Percentiles rank a stretch among this genome's conserved stretches.
Evolutionary conservation across 2,329 filamentous ascomycete genomes (phyloP).

Genomic region (Rhytidhysteron rufulum): DNA sequence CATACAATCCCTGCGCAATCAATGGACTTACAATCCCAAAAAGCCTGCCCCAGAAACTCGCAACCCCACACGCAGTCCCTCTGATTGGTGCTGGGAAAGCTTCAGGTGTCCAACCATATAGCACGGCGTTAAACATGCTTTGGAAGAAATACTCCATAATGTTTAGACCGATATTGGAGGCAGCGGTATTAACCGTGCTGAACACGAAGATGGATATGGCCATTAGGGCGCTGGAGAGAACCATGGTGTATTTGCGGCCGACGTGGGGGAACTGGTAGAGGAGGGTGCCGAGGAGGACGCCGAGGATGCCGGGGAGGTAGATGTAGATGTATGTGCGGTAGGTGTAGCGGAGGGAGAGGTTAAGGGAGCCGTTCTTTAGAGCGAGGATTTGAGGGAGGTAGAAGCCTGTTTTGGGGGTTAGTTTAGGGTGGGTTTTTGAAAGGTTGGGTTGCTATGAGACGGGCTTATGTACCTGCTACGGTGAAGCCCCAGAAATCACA

Average conservation of each 20-base stretch:
- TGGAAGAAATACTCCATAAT: conserved; percentile 54
- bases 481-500: too few relatives aligned
- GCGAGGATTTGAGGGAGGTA: conserved; percentile 50
- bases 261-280: conserved; percentile 45
- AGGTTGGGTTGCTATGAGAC: too few relatives aligned
- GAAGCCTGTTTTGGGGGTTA: too few relatives aligned
- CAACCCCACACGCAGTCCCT: conserved; percentile 53
- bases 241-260: conserved; percentile 46
- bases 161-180: conserved; percentile 48
- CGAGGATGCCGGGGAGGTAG: conserved; percentile 50
- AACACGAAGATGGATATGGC: conserved; percentile 44
- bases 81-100: conserved; percentile 50
- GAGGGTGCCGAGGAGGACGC: conserved; percentile 46
- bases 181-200: conserved; percentile 42
- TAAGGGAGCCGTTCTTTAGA: conserved; percentile 47
- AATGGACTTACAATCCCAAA: conserved; percentile 57
- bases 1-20: conserved; percentile 47
- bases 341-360: conserved; percentile 44
- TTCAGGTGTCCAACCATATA: conserved; percentile 52
- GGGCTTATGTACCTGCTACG: too few relatives aligned
- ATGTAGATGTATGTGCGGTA: conserved; percentile 55
- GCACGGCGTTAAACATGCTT: conserved; percentile 49
- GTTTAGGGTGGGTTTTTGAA: too few relatives aligned
- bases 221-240: conserved; percentile 42
- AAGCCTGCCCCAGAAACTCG: conserved; percentile 57